Conservation (phyloP, 352 stramenopile species). For the Globisporangium apiculatum region DNA sequence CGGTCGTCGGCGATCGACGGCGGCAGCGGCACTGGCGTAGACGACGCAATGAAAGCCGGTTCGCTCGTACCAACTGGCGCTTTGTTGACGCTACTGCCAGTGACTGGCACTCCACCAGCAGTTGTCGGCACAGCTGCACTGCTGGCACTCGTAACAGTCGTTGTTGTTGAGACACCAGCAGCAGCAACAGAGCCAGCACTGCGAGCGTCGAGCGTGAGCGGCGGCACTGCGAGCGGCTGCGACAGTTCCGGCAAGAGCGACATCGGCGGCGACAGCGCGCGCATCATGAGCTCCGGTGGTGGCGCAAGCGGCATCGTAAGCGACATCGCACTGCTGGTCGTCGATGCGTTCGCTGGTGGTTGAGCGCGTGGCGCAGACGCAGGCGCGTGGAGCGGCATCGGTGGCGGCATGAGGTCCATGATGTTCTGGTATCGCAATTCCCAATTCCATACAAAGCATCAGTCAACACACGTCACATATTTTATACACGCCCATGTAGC, state of each 20-base stretch:
- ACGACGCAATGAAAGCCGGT: too few relatives aligned
- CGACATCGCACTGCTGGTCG: constrained; percentile 11
- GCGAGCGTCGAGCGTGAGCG: constrained; percentile 30
- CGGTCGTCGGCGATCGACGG: constrained; percentile 19
- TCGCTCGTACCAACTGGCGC: too few relatives aligned
- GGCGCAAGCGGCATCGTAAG: constrained; percentile 50
- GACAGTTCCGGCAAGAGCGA: constrained; percentile 58
- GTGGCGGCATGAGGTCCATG: constrained; percentile 65
- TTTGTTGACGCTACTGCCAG: neutral
- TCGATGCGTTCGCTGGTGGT: neutral
- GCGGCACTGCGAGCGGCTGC: constrained; percentile 18
- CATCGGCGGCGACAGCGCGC: constrained; percentile 61
- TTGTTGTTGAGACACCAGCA: too few relatives aligned
- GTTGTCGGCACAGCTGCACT: constrained; percentile 1
- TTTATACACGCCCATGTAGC: neutral
- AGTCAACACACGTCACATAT: too few relatives aligned
- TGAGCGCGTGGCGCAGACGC: neutral
- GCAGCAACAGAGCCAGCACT: too few relatives aligned
- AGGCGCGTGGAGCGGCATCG: constrained; percentile 11
- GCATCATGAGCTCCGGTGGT: constrained; percentile 60
- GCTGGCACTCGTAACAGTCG: neutral
- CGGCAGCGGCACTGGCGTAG: constrained; percentile 1
- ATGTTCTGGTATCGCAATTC: constrained; percentile 41
- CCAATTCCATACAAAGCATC: neutral
- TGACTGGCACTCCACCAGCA: constrained; percentile 1